These are phyloP conservation scores for Micractinium conductrix DNA, from an alignment of 139 green algal species.

Conservation along the genomic window DNA sequence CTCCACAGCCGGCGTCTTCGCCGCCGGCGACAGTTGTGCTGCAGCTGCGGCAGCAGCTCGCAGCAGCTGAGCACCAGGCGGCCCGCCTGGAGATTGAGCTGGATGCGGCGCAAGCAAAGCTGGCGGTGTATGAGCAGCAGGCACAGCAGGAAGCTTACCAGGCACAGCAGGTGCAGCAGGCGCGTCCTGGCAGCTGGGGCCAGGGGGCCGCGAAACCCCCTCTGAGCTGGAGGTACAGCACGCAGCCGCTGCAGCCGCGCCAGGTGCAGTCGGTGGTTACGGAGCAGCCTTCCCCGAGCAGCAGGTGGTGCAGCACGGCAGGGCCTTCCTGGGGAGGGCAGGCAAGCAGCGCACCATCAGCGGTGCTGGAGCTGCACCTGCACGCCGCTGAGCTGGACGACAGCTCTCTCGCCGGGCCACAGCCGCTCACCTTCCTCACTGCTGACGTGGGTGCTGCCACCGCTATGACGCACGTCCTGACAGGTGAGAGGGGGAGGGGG, in stretches of 20 bases:
- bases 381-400: slow-evolving; percentile 6
- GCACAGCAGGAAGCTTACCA: background rate
- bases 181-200: background rate
- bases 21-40: background rate
- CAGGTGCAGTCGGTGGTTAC: background rate
- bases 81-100: slow-evolving; percentile 29
- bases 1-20: background rate
- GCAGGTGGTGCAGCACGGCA: background rate
- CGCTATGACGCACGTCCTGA: background rate
- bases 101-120: slow-evolving; percentile 14
- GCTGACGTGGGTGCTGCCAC: slow-evolving; percentile 7
- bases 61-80: background rate
- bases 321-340: no score
- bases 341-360: background rate
- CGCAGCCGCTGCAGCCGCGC: background rate
- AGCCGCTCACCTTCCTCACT: slow-evolving; percentile 17
- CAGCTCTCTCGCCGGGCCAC: background rate
- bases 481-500: background rate
- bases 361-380: slow-evolving; percentile 27
- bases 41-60: slow-evolving; percentile 28
- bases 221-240: no score
- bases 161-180: background rate
- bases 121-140: slow-evolving; percentile 4
- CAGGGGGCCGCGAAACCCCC: no score
- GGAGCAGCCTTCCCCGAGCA: background rate